Evolutionary conservation across 352 stramenopile genomes (phyloP).

Genomic region (Plasmopara halstedii): DNA sequence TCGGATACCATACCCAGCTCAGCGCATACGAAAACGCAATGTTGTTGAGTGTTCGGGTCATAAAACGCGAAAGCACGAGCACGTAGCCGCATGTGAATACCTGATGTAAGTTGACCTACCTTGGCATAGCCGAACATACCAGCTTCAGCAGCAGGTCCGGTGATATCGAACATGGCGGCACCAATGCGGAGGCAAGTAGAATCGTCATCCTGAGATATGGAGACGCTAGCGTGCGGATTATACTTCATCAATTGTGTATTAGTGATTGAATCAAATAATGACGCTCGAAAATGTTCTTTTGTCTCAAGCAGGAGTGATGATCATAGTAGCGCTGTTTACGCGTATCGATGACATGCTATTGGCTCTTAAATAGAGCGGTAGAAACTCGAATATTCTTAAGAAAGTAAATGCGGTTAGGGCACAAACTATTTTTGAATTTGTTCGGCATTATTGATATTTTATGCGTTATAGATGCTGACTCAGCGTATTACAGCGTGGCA

Average conservation of each 20-base stretch:
- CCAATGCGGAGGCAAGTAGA: slow-evolving; percentile 39
- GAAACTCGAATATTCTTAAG: too few species aligned
- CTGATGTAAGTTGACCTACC: slow-evolving; percentile 57
- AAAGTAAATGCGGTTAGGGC: too few species aligned
- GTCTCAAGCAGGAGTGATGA: too few species aligned
- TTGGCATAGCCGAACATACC: slow-evolving; percentile 88
- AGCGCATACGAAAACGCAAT: slow-evolving; percentile 80
- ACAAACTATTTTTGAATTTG: too few species aligned
- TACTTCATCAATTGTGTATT: background rate
- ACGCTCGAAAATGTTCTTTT: too few species aligned
- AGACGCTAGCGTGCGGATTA: slow-evolving; percentile 9
- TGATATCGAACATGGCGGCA: slow-evolving; percentile 82
- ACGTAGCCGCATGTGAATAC: slow-evolving; percentile 83
- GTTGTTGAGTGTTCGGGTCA: slow-evolving; percentile 18
- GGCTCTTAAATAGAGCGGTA: too few species aligned
- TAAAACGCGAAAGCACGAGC: slow-evolving; percentile 77
- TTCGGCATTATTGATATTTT: too few species aligned
- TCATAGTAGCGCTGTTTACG: too few species aligned
- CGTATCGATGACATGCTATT: too few species aligned
- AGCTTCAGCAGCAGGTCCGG: slow-evolving; percentile 66
- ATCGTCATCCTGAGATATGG: slow-evolving; percentile 4
- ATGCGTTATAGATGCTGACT: too few species aligned
- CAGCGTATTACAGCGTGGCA: too few species aligned
- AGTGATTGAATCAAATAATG: background rate
- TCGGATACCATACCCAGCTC: slow-evolving; percentile 88